Percentiles rank a stretch among this genome's conserved stretches.
These are phyloP conservation scores for Pseudopediastrum boryanum DNA, from an alignment of 139 green algal species.

Conservation along the genomic window DNA sequence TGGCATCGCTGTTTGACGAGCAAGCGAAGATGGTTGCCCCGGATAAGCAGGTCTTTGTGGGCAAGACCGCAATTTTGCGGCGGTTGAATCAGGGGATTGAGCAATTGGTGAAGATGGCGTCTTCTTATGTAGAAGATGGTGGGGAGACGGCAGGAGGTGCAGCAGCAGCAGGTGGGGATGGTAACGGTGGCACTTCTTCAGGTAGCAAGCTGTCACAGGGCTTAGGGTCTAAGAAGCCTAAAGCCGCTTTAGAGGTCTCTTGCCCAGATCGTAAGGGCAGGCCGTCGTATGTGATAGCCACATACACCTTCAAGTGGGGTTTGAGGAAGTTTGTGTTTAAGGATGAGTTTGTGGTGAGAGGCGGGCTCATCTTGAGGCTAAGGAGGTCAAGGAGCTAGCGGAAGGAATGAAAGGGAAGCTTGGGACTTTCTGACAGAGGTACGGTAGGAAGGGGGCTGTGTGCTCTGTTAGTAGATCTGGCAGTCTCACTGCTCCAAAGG, in stretches of 20 bases:
- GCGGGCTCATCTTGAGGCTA: conserved; percentile 28
- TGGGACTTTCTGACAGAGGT: too few relatives aligned
- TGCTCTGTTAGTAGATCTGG: too few relatives aligned
- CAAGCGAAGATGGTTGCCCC: conserved; percentile 16
- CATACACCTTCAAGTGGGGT: conserved; percentile 32
- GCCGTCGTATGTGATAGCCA: background rate
- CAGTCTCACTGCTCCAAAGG: too few relatives aligned
- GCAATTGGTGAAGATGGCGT: conserved; percentile 32
- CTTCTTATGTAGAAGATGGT: background rate
- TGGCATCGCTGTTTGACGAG: background rate
- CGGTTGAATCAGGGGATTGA: conserved; percentile 31
- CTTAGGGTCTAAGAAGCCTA: conserved; percentile 5
- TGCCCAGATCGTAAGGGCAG: conserved; percentile 16
- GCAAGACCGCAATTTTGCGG: conserved; percentile 23
- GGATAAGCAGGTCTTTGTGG: conserved; percentile 22
- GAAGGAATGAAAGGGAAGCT: too few relatives aligned
- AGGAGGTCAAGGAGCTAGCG: conserved; percentile 12
- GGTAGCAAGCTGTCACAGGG: background rate
- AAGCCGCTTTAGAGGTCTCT: conserved; percentile 14
- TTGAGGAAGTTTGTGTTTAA: conserved; percentile 26
- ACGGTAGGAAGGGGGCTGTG: too few relatives aligned
- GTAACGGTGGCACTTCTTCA: background rate
- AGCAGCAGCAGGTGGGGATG: background rate
- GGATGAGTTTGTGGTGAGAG: conserved; percentile 36
- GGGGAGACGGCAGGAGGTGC: background rate